These are phyloP conservation scores for Cucumis hystrix DNA, from an alignment of 306 rosid genomes.

Conservation along the genomic window DNA sequence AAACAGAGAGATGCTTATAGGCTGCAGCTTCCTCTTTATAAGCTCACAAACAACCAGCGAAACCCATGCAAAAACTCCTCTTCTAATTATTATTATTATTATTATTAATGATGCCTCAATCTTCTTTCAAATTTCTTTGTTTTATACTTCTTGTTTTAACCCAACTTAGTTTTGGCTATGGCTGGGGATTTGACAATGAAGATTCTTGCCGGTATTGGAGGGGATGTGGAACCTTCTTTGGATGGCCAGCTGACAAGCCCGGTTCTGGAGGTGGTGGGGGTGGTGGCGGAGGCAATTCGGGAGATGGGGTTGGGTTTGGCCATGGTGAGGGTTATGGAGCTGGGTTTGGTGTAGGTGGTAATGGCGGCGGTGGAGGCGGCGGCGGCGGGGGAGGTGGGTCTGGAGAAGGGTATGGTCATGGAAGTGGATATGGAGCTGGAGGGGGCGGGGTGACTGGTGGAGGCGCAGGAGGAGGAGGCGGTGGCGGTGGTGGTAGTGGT, in stretches of 20 bases:
- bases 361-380: not conserved
- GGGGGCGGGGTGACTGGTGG: not conserved
- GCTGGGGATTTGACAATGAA: not conserved
- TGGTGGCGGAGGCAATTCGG: not conserved
- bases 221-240: slow-evolving; percentile 6
- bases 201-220: not conserved
- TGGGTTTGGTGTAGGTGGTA: not conserved
- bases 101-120: not conserved
- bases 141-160: not conserved
- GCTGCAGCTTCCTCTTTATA: not conserved
- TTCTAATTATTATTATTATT: not conserved
- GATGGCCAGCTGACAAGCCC: not conserved
- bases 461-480: not conserved
- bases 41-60: not conserved
- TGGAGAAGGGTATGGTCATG: not conserved
- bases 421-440: not conserved
- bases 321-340: slow-evolving; percentile 7
- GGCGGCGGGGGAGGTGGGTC: not conserved
- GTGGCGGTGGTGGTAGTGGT: not conserved
- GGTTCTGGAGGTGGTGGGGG: not conserved
- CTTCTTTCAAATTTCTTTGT: not conserved
- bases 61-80: not conserved
- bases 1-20: not conserved
- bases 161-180: not conserved
- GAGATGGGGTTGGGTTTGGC: not conserved